A percentile compares a stretch with the other conserved stretches of the same genome.
Evolutionary conservation across 495 filamentous ascomycete genomes (phyloP).

Genomic region (Trichoderma erinaceum): DNA sequence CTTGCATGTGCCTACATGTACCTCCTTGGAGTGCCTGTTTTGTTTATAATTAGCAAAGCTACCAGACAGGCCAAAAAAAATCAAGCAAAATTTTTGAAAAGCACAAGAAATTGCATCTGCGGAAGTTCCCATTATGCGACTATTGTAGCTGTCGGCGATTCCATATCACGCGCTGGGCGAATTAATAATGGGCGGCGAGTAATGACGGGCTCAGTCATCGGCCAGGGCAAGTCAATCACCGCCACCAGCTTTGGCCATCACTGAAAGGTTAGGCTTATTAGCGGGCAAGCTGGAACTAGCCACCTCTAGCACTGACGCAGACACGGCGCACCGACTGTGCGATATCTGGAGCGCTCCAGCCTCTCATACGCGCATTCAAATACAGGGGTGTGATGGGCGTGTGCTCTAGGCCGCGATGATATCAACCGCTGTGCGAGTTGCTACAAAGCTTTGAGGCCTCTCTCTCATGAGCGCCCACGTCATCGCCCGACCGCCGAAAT

Average conservation of each 20-base stretch:
- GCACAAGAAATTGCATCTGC: too few species aligned
- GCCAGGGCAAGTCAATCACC: background rate
- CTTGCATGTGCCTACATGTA: background rate
- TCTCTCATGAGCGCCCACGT: background rate
- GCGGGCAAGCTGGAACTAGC: background rate
- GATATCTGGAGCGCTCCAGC: background rate
- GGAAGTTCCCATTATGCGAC: too few species aligned
- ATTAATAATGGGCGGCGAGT: too few species aligned
- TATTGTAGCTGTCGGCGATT: background rate
- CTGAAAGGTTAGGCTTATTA: background rate
- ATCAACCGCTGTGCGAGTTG: conserved; percentile 1
- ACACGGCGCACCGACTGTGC: background rate
- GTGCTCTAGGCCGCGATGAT: background rate
- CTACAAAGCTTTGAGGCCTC: background rate
- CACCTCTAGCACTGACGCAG: background rate
- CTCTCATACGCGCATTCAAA: background rate
- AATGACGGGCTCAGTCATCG: background rate
- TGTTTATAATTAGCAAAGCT: too few species aligned
- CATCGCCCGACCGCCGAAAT: background rate
- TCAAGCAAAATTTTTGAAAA: too few species aligned
- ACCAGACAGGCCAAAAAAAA: too few species aligned
- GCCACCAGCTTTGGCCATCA: background rate
- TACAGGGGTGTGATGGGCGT: too few species aligned
- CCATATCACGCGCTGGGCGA: background rate
- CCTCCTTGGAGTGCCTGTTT: background rate